phyloP scores from a whole-genome alignment of 345 rosid species.

The Hypericum perforatum region DNA sequence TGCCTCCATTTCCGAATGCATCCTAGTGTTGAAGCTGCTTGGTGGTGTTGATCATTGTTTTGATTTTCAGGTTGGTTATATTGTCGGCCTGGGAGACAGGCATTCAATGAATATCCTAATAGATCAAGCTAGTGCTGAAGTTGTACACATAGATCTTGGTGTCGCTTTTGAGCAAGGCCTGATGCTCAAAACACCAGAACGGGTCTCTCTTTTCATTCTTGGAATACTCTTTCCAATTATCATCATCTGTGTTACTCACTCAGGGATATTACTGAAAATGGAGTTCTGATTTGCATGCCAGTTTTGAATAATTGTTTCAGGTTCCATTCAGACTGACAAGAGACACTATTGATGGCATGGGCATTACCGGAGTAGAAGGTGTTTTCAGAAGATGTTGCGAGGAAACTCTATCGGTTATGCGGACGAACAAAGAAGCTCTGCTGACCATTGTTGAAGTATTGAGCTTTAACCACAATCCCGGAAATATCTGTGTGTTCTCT shows the following conservation, averaged over 20 bases:
- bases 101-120: constrained; percentile 88
- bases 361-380: constrained; percentile 95
- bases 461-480: neutral
- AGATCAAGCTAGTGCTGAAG: constrained; percentile 97
- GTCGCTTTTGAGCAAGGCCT: constrained; percentile 98
- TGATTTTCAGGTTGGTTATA: constrained; percentile 73
- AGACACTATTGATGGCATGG: constrained; percentile 95
- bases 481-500: neutral
- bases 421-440: constrained; percentile 93
- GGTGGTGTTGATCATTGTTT: constrained; percentile 12
- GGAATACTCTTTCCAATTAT: constrained; percentile 2
- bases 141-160: constrained; percentile 97
- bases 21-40: neutral
- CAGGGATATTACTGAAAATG: too few species aligned
- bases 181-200: constrained; percentile 95
- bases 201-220: constrained; percentile 40
- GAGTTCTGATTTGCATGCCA: constrained; percentile 8
- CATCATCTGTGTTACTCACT: constrained; percentile 8
- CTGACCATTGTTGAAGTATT: constrained; percentile 88
- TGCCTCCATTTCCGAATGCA: too few species aligned
- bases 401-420: constrained; percentile 88
- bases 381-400: constrained; percentile 95
- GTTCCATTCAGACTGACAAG: constrained; percentile 95
- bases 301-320: constrained; percentile 26
- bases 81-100: constrained; percentile 97